phyloP scores from a whole-genome alignment of 164 flowering plant species.

The Umbellularia californica region DNA sequence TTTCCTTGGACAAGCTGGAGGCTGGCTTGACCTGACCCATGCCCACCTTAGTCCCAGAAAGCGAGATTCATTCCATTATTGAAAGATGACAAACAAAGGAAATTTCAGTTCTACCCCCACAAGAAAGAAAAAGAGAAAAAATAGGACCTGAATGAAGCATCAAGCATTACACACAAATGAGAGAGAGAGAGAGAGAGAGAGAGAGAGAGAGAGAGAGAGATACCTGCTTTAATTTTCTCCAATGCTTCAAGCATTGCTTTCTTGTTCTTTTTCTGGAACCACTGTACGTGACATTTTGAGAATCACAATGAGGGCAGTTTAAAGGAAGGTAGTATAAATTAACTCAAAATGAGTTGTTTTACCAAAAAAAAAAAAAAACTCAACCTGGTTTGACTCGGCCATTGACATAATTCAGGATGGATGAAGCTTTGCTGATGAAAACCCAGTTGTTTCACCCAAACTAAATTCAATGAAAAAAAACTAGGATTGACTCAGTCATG shows the following conservation, averaged over 20 bases:
- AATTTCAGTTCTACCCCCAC: too few relatives aligned
- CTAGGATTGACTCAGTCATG: too few relatives aligned
- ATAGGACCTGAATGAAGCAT: too few relatives aligned
- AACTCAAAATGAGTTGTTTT: background rate
- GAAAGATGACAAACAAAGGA: too few relatives aligned
- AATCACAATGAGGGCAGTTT: background rate
- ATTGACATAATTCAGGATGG: background rate
- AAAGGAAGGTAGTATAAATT: background rate
- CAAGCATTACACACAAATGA: too few relatives aligned
- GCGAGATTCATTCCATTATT: too few relatives aligned
- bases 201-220: background rate
- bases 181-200: background rate
- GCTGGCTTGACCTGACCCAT: too few relatives aligned
- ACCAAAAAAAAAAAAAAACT: background rate
- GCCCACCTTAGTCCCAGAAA: too few relatives aligned
- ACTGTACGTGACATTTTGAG: background rate
- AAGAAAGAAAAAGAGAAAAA: too few relatives aligned
- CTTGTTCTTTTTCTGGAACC: conserved; percentile 2
- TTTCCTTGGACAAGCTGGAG: too few relatives aligned
- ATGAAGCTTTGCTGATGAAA: background rate
- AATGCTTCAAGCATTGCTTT: conserved; percentile 3
- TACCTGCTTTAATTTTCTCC: conserved; percentile 2
- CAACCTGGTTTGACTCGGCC: background rate
- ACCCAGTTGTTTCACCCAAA: background rate
- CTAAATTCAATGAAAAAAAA: too few relatives aligned